Percentiles rank a stretch among this genome's conserved stretches.
Conservation (phyloP, 345 rosid genomes). For the Salix koriyanagi region DNA sequence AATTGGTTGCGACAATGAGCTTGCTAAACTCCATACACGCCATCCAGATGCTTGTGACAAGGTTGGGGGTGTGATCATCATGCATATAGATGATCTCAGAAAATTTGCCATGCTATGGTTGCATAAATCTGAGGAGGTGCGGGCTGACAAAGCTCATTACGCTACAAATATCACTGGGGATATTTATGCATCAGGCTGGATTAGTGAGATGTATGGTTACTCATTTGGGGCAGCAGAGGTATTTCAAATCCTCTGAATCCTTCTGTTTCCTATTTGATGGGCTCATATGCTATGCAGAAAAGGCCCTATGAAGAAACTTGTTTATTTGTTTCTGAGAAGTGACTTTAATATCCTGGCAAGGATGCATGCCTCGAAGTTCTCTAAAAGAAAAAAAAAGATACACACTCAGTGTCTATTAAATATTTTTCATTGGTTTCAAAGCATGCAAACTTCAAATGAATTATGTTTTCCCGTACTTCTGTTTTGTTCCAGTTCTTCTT, state of each 20-base stretch:
- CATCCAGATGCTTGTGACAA: constrained; percentile 92
- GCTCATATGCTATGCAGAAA: background rate
- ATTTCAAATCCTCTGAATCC: constrained; percentile 13
- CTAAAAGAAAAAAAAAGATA: no score
- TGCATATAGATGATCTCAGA: constrained; percentile 94
- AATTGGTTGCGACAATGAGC: constrained; percentile 90
- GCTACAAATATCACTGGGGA: constrained; percentile 87
- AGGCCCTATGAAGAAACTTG: background rate
- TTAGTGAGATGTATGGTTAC: constrained; percentile 98
- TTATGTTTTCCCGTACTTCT: background rate
- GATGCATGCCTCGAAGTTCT: background rate
- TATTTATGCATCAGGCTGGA: constrained; percentile 89
- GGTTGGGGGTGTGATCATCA: constrained; percentile 95
- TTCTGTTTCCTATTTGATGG: background rate
- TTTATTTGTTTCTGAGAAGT: background rate
- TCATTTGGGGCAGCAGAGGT: constrained; percentile 99
- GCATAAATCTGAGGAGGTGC: constrained; percentile 95
- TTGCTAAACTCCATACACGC: constrained; percentile 86
- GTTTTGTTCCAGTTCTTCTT: background rate
- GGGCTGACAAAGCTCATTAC: constrained; percentile 93
- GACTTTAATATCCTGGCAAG: background rate
- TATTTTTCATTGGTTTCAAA: background rate
- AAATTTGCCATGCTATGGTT: constrained; percentile 87
- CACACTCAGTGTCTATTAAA: background rate
- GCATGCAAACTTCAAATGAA: background rate